Evolutionary conservation across 129 eudicot species (phyloP), one percentile per base, ranked within the genome.

Genomic region (Artemisia annua): DNA sequence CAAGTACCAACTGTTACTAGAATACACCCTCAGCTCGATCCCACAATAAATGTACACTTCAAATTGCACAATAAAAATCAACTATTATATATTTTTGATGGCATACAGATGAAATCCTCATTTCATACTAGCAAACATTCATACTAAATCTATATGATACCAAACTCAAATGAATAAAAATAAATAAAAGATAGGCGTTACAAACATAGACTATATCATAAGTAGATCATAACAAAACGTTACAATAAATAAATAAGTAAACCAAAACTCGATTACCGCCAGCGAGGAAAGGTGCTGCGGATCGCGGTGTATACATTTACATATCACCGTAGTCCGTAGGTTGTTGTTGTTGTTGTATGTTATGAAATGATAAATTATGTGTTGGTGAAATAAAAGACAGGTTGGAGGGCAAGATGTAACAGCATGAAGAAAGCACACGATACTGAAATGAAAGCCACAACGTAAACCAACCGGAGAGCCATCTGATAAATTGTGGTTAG

Each of bases 361-460:
- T 1, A n/a, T 53, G 1, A 59, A 60, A 11, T 51, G 2, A 44
- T 19, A 19, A 15, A 52, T 78, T 65, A 78, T n/a, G 78, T 71
- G 53, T 80, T 63, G 59, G 85, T 77, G 78, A 77, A 84, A 83
- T 84, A 80, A 78, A 84, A 84, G 17, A 74, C 81, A 6, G 85
- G 88, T 52, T 77, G 85, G 17, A 84, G 85, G 26, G 77, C 65
- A 16, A 84, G 78, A 64, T 77, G 75, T 51, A 84, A 83, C 56
- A 79, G 54, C 81, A 80, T 75, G 83, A 84, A 84, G 83, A 82
- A 80, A 16, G 82, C 75, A 63, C 85, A 80, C 3, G 85, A 84
- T 5, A 60, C 66, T 11, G 88, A 80, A 51, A 84, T 55, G 60
- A 77, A 84, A 20, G 83, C 83, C 60, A 80, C 69, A 0, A 73